Evolutionary conservation across 2,329 filamentous ascomycete genomes (phyloP).

Genomic region (Calycina herbarum): DNA sequence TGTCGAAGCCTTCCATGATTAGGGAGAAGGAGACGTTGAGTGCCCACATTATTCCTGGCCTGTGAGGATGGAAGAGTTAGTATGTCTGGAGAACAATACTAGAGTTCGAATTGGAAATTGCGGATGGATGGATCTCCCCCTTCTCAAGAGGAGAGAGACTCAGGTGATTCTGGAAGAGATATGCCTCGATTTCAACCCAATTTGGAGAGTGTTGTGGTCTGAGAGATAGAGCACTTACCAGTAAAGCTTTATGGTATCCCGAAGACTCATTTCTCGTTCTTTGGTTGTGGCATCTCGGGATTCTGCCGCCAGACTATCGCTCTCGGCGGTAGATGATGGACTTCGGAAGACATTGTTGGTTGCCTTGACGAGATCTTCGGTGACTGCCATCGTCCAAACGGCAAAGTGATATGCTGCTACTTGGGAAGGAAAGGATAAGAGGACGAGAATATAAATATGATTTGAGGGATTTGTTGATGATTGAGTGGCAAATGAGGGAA

Average conservation of each 20-base stretch:
- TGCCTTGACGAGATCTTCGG: not conserved
- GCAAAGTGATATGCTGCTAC: not conserved
- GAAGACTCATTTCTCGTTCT: slow-evolving; percentile 26
- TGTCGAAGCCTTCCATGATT: slow-evolving; percentile 45
- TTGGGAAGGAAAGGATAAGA: not conserved
- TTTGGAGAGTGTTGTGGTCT: not conserved
- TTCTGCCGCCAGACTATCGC: slow-evolving; percentile 2
- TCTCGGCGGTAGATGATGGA: not conserved
- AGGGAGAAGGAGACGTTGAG: slow-evolving; percentile 1
- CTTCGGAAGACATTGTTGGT: not conserved
- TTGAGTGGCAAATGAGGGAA: not conserved
- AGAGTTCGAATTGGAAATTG: not conserved
- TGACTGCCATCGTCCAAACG: not conserved
- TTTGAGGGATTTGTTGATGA: not conserved
- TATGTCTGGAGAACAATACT: not conserved
- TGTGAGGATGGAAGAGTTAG: not conserved
- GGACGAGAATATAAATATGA: not conserved
- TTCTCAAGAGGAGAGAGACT: not conserved
- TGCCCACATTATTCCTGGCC: not conserved
- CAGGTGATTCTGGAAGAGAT: no score
- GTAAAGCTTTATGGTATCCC: slow-evolving; percentile 24
- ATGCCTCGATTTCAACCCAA: not conserved
- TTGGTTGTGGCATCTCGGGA: slow-evolving; percentile 24
- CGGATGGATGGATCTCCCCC: not conserved
- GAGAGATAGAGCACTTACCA: slow-evolving; percentile 17